phyloP scores from a whole-genome alignment of 78 protist species.

The Cavenderia fasciculata region DNA sequence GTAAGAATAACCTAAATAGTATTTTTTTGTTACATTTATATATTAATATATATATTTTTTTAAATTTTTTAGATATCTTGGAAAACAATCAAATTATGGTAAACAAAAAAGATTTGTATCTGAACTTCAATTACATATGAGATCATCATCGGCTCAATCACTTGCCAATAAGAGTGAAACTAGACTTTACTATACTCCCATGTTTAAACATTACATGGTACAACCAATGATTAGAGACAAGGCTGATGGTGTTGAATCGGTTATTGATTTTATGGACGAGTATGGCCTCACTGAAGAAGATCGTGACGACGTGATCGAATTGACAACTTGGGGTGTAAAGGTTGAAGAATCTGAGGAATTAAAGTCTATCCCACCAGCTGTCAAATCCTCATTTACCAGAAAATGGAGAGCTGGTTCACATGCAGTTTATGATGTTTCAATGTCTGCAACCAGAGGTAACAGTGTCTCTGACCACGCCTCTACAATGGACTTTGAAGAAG shows the following conservation, averaged over 20 bases:
- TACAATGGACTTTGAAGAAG: not conserved
- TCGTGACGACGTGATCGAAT: slow-evolving; percentile 31
- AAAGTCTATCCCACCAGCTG: not conserved
- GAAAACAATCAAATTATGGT: slow-evolving; percentile 55
- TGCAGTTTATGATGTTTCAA: slow-evolving; percentile 16
- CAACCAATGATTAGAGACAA: slow-evolving; percentile 18
- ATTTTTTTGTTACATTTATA: no score
- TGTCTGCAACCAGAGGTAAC: slow-evolving; percentile 2
- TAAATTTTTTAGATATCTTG: slow-evolving; percentile 12
- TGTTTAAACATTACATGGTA: slow-evolving; percentile 31
- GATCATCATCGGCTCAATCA: not conserved
- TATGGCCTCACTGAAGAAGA: slow-evolving; percentile 67
- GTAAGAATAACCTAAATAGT: not conserved
- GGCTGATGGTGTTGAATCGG: slow-evolving; percentile 18
- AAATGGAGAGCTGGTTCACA: slow-evolving; percentile 10
- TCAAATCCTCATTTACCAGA: slow-evolving; percentile 39
- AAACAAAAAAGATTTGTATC: slow-evolving; percentile 38
- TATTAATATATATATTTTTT: no score
- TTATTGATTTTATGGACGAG: slow-evolving; percentile 29
- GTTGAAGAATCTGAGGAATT: not conserved
- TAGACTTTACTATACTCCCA: slow-evolving; percentile 26
- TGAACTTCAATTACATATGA: slow-evolving; percentile 54
- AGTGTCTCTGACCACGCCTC: no score
- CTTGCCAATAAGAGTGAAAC: slow-evolving; percentile 20
- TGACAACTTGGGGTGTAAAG: slow-evolving; percentile 51